Conservation (phyloP, 768 basidiomycete species). For the Russula earlei region DNA sequence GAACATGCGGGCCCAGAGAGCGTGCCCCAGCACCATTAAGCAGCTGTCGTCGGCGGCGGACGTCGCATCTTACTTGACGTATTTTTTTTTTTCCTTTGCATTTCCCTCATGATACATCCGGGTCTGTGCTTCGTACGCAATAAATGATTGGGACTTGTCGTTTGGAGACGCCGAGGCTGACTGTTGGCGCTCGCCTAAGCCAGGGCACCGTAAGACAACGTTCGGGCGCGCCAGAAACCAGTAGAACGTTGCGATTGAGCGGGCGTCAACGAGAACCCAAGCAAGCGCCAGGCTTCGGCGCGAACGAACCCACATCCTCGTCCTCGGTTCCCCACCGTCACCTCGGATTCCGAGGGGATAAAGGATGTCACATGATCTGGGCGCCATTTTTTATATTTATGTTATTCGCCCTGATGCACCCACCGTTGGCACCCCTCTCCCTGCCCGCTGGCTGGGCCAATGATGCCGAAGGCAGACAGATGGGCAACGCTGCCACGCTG, state of each 20-base stretch:
- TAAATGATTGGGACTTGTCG: no score
- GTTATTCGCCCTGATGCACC: no score
- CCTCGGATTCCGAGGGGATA: neutral
- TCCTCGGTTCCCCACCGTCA: neutral
- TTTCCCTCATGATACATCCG: neutral
- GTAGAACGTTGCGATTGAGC: neutral
- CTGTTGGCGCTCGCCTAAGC: no score
- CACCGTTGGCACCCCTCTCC: no score
- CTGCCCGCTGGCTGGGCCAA: neutral
- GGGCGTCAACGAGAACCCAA: no score
- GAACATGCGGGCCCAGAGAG: neutral
- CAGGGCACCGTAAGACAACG: no score
- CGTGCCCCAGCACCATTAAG: neutral
- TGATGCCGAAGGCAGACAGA: neutral
- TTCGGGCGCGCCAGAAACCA: no score
- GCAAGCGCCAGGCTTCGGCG: neutral
- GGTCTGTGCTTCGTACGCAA: no score
- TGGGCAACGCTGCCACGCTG: no score
- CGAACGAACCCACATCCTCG: neutral
- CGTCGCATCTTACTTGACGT: no score
- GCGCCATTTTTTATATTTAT: neutral
- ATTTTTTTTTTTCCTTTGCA: neutral
- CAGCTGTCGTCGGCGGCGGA: no score
- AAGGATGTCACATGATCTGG: neutral
- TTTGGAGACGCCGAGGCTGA: no score